These are phyloP conservation scores for Grosmannia huntii DNA, from an alignment of 2,329 filamentous ascomycete species.

Conservation along the genomic window DNA sequence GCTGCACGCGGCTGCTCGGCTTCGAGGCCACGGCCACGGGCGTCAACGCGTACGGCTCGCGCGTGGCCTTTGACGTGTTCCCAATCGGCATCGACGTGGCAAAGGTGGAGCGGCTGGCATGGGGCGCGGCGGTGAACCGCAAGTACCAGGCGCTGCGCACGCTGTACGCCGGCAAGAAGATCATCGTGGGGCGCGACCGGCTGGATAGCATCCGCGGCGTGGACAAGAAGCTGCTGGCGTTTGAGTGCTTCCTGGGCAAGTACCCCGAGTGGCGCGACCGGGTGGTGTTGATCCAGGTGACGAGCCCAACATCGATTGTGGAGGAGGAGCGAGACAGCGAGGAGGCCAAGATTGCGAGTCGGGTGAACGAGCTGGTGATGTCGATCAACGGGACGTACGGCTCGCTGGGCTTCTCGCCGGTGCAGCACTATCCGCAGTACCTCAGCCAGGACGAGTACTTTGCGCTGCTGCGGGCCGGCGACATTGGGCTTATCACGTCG, in stretches of 20 bases:
- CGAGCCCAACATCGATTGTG: slow-evolving; percentile 71
- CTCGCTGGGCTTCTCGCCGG: slow-evolving; percentile 75
- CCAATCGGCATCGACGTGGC: slow-evolving; percentile 89
- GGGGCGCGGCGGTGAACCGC: slow-evolving; percentile 54
- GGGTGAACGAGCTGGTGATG: slow-evolving; percentile 81
- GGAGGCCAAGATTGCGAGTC: slow-evolving; percentile 71
- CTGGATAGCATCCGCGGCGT: slow-evolving; percentile 87
- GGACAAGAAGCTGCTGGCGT: slow-evolving; percentile 89
- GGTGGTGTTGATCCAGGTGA: slow-evolving; percentile 90
- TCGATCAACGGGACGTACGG: slow-evolving; percentile 87
- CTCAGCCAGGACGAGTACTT: slow-evolving; percentile 85
- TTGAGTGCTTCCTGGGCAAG: slow-evolving; percentile 79
- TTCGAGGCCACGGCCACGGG: slow-evolving; percentile 77
- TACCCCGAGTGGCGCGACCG: slow-evolving; percentile 88
- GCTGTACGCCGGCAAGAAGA: slow-evolving; percentile 78
- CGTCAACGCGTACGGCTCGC: slow-evolving; percentile 77
- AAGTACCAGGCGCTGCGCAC: slow-evolving; percentile 61
- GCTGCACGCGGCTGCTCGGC: slow-evolving; percentile 81
- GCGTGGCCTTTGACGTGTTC: slow-evolving; percentile 85
- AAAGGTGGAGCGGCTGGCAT: slow-evolving; percentile 63
- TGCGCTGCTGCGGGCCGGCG: slow-evolving; percentile 76
- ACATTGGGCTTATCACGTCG: slow-evolving; percentile 89
- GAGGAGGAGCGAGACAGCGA: slow-evolving; percentile 58
- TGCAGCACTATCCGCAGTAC: slow-evolving; percentile 92
- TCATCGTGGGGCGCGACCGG: slow-evolving; percentile 91